Percentiles rank a stretch among this genome's conserved stretches.
These are phyloP conservation scores for Yarrowia divulgata DNA, from an alignment of 805 yeast genomes.

Conservation along the genomic window DNA sequence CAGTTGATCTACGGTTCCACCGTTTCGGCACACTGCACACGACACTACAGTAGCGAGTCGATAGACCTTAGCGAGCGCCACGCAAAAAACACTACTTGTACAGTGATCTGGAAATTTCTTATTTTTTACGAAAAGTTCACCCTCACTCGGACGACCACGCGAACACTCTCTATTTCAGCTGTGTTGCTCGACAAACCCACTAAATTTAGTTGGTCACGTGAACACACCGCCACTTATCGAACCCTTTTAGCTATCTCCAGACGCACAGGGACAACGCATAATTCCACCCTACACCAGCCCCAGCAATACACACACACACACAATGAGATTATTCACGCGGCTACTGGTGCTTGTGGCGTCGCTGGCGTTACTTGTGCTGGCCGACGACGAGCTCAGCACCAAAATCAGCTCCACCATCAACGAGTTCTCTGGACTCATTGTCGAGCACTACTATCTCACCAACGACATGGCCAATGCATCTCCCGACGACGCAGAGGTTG, in stretches of 20 bases:
- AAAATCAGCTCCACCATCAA: constrained; percentile 54
- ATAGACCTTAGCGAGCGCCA: not conserved
- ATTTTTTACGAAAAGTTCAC: too few species aligned
- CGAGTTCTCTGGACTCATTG: constrained; percentile 61
- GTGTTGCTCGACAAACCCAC: not conserved
- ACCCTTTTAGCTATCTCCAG: constrained; percentile 20
- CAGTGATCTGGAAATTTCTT: too few species aligned
- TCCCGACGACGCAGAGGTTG: constrained; percentile 61
- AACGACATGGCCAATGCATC: constrained; percentile 53
- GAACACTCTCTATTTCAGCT: not conserved
- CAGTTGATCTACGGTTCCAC: not conserved
- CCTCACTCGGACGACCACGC: too few species aligned
- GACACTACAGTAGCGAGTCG: not conserved
- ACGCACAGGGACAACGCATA: constrained; percentile 16
- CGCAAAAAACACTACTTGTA: not conserved
- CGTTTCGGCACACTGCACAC: not conserved
- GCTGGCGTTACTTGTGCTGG: constrained; percentile 27
- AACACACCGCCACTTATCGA: constrained; percentile 33
- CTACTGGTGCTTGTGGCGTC: constrained; percentile 28
- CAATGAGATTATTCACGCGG: constrained; percentile 20
- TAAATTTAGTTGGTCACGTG: constrained; percentile 18
- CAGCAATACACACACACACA: not conserved
- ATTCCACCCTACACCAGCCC: not conserved
- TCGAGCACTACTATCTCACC: constrained; percentile 67
- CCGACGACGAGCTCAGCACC: constrained; percentile 23